Percentiles rank a stretch among this genome's conserved stretches.
These are phyloP conservation scores for Hypoxylon sp. DNA, from an alignment of 2,329 filamentous ascomycete species.

Conservation along the genomic window DNA sequence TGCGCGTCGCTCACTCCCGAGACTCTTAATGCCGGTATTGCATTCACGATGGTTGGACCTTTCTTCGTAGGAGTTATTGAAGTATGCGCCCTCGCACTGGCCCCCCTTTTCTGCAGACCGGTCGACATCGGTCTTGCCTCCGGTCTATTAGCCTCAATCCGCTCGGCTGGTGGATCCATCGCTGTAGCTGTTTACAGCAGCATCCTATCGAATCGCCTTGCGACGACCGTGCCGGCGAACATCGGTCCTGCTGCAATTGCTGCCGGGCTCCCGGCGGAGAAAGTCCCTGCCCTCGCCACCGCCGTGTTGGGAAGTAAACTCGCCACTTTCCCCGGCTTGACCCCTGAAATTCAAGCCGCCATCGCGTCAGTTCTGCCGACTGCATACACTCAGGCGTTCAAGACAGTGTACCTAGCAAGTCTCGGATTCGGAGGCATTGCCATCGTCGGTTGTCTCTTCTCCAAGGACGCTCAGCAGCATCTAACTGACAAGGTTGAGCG, in stretches of 20 bases:
- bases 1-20: constrained; percentile 55
- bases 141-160: constrained; percentile 59
- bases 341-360: constrained; percentile 51
- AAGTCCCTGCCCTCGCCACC: constrained; percentile 54
- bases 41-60: constrained; percentile 56
- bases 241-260: constrained; percentile 55
- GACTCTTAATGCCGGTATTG: constrained; percentile 53
- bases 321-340: constrained; percentile 52
- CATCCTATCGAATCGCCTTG: constrained; percentile 58
- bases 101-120: constrained; percentile 57
- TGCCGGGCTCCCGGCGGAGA: constrained; percentile 56
- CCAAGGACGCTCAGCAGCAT: constrained; percentile 55
- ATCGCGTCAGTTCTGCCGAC: constrained; percentile 53
- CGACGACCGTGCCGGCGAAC: constrained; percentile 55
- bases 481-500: constrained; percentile 56
- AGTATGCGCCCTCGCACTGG: constrained; percentile 54
- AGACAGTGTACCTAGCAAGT: constrained; percentile 59
- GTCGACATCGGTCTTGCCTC: constrained; percentile 60
- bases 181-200: constrained; percentile 59
- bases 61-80: constrained; percentile 58
- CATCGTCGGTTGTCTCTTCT: constrained; percentile 56
- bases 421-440: constrained; percentile 58
- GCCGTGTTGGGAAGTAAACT: constrained; percentile 54
- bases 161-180: constrained; percentile 57
- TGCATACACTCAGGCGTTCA: constrained; percentile 58